Evolutionary conservation across 192 early-diverging fungal genomes (phyloP), one percentile per base, ranked within the genome.

Genomic region (Entomortierella chlamydospora): DNA sequence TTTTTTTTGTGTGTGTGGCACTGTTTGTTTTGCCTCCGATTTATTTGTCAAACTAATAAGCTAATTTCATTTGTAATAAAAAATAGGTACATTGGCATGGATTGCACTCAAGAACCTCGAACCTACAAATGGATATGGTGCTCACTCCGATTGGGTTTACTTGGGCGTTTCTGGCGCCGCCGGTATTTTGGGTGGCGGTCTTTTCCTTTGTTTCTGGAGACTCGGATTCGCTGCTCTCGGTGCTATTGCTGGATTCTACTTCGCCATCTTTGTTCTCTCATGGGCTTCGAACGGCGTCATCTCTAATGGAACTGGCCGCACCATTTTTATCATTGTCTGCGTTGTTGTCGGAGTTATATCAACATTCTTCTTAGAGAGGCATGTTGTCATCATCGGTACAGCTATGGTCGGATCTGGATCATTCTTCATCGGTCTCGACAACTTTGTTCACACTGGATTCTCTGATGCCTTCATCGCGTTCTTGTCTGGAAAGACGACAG

Each of bases 391-490:
- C 26, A 68, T 94, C 39, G 87, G 86, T 25, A 94, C 95, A 10
- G 76, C 91, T 20, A 85, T 95, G 30, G 89, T 91, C 66, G 95
- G 95, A 28, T 86, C 95, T 8, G 95, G 92, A 81, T 87, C 87
- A 52, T 86, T 95, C 79, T 88, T 92, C 69, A 62, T 90, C 25
- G 95, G 95, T 53, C 87, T 95, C 42, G 95, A 97, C 81, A 86
- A 91, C 65, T 97, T 93, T 83, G 86, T 87, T n/a, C 73, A 88
- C 17, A 91, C 93, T 15, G 95, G 95, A 15, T 92, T 95, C 81
- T 79, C 84, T 39, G 81, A 87, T 45, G 85, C 91, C 10, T 80
- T 91, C 26, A 64, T 83, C 51, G 63, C 73, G 13, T 89, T 94
- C 73, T 72, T 93, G 70, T 42, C 66, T 51, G 72, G 64, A 43